Evolutionary conservation across 176 grass and related monocot species (phyloP), one percentile per base, ranked within the genome.

Genomic region (Oryza glaberrima): DNA sequence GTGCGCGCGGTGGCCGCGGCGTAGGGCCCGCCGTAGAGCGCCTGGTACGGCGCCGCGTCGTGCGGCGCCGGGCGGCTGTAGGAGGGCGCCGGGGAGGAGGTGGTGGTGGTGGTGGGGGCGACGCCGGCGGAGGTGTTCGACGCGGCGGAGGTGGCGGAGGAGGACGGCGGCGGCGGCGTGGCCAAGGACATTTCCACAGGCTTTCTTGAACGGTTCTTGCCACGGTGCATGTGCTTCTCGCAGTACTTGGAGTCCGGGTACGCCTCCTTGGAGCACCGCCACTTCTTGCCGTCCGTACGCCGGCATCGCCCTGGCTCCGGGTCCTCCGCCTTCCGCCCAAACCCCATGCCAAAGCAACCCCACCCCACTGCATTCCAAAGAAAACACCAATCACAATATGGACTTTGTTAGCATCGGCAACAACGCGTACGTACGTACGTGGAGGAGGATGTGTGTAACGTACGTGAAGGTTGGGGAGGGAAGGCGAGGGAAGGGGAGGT

Each of bases 151-250:
- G 92, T 44, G 5, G 82, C 49, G 22, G 86, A 47, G 38, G 88
- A 67, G 67, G 87, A 40, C 9, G 88, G 49, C 61, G 76, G 49
- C 61, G 76, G 69, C 17, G 86, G 73, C 65, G 86, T 89, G 87
- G 90, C 88, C 72, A 94, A 88, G 88, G 91, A 91, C 93, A 98
- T 95, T 98, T 95, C 95, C 95, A 98, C 95, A 95, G 95, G 91
- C 95, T 98, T 98, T 98, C 95, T 98, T 98, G 95, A 98, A 95
- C 95, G 95, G 87, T 95, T 93, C 85, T 95, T 98, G 77, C 95
- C 95, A 17, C 95, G 88, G 91, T 98, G 95, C 91, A 98, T 98
- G 85, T 98, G 95, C 77, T 95, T 95, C 91, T 98, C 95, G 52
- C 95, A 98, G 85, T 98, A 98, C 86, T 98, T 98, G 40, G 95